These are phyloP conservation scores for Ophiobolus disseminans DNA, from an alignment of 2,329 filamentous ascomycete species.

Conservation along the genomic window DNA sequence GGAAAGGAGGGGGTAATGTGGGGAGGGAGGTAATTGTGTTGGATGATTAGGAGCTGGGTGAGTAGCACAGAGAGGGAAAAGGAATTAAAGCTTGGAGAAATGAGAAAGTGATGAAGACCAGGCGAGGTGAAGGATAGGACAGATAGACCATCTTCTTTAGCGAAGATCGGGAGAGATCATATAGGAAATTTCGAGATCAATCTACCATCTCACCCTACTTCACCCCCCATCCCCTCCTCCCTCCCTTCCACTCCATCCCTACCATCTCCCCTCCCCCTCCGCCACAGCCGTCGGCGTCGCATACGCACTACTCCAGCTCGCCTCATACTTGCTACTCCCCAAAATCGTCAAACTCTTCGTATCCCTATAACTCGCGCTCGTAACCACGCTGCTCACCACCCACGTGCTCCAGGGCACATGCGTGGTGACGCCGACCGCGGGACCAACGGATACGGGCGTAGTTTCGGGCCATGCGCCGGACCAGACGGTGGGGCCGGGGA, in stretches of 20 bases:
- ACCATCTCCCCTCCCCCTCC: conserved; percentile 18
- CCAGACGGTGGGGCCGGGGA: conserved; percentile 52
- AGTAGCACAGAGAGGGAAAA: neutral
- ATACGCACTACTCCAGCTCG: conserved; percentile 29
- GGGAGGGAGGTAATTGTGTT: neutral
- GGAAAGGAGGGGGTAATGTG: conserved; percentile 7
- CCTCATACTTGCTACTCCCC: conserved; percentile 28
- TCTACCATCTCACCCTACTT: neutral
- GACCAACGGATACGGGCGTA: conserved; percentile 38
- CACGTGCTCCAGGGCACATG: conserved; percentile 38
- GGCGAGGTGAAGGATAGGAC: too few species aligned
- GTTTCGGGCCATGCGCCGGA: conserved; percentile 42
- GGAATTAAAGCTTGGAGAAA: too few species aligned
- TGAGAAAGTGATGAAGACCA: too few species aligned
- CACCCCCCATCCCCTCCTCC: neutral
- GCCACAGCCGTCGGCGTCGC: conserved; percentile 18
- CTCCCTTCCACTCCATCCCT: neutral
- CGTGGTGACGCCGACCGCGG: conserved; percentile 36
- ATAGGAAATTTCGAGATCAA: neutral
- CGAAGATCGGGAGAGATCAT: too few species aligned
- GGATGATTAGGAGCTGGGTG: conserved; percentile 1
- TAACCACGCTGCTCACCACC: conserved; percentile 34
- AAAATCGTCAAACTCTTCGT: conserved; percentile 31
- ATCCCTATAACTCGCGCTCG: conserved; percentile 31
- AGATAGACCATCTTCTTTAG: too few species aligned